Evolutionary conservation across 2,329 filamentous ascomycete species (phyloP), one percentile per base, ranked within the genome.

Genomic region (Alternaria angustiovoidea): DNA sequence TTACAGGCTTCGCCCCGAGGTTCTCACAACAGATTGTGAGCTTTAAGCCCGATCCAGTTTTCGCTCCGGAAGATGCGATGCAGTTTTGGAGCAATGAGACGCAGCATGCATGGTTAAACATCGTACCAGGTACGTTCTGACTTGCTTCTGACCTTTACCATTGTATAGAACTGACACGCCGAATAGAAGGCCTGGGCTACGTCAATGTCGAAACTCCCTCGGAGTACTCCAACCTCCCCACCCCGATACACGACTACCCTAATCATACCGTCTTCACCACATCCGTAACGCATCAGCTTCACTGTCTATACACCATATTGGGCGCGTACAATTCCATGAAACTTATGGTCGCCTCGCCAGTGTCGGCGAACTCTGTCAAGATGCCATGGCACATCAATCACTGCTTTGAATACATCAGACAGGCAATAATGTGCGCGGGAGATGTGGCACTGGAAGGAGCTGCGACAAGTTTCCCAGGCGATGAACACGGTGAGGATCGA

Each of bases 311-410:
- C 49, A 72, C 74, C 9, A 71, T 77, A 39, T 54, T 76, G 22
- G 71, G 71, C 43, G 74, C 74, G 7, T 75, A 77, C 62, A 75
- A 75, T 55, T 70, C 63, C 14, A 64, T 74, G 47, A 66, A 68
- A 28, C 38, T 72, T 4, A 62, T 56, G 4, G 53, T 66, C 1
- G 58, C 59, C 16, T 57, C 51, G 7, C 54, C 65, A 4, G 48
- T 59, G 6, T 14, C 58, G 3, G 36, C 44, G 26, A 67, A 57
- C 18, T 58, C 67, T 1, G 67, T 75, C 36, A 69, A 75, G 28
- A 72, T 74, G 65, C 68, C 73, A 5, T 77, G 75, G 75, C 75
- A 76, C 32, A 66, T 77, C 28, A 75, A 72, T 47, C 75, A 77
- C 59, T 76, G 74, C 61, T 77, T 75, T 54, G 74, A 76, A 26